Evolutionary conservation across 31 red algal species (phyloP).

Genomic region (Bonnemaisonia californica): DNA sequence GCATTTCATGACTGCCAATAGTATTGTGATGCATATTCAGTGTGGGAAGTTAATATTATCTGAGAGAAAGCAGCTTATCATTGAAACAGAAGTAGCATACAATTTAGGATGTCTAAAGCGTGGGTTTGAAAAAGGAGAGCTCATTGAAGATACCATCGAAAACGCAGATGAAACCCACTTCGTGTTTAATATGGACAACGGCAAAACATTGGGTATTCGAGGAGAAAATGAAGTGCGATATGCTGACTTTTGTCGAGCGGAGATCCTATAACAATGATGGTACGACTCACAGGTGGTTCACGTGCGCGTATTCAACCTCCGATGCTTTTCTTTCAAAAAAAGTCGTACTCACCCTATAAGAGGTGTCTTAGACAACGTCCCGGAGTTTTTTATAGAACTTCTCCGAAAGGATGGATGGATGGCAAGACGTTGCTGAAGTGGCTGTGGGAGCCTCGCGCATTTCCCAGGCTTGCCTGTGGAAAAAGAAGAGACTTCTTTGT

Average conservation of each 20-base stretch:
- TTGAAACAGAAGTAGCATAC: slow-evolving; percentile 15
- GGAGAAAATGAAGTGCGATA: slow-evolving; percentile 2
- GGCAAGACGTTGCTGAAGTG: neutral
- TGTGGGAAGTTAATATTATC: neutral
- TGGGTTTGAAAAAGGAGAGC: slow-evolving; percentile 14
- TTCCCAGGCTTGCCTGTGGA: neutral
- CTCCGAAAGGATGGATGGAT: slow-evolving; percentile 38
- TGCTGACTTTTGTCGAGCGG: neutral
- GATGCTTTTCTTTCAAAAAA: neutral
- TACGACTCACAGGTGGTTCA: no score
- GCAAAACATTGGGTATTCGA: neutral
- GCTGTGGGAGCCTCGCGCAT: neutral
- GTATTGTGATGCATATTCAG: neutral
- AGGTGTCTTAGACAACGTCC: neutral
- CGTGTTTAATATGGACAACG: slow-evolving; percentile 24
- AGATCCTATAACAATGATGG: slow-evolving; percentile 11
- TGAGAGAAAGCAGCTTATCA: slow-evolving; percentile 6
- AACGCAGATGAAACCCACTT: slow-evolving; percentile 38
- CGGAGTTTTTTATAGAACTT: slow-evolving; percentile 12
- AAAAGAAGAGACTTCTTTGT: neutral
- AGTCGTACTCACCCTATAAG: slow-evolving; percentile 3
- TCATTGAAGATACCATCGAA: neutral
- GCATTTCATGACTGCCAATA: neutral
- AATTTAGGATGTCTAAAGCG: slow-evolving; percentile 17
- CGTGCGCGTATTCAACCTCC: neutral